Percentiles rank a stretch among this genome's conserved stretches.
phyloP scores from a whole-genome alignment of 2,329 filamentous ascomycete genomes.

The Diaporthe vexans region DNA sequence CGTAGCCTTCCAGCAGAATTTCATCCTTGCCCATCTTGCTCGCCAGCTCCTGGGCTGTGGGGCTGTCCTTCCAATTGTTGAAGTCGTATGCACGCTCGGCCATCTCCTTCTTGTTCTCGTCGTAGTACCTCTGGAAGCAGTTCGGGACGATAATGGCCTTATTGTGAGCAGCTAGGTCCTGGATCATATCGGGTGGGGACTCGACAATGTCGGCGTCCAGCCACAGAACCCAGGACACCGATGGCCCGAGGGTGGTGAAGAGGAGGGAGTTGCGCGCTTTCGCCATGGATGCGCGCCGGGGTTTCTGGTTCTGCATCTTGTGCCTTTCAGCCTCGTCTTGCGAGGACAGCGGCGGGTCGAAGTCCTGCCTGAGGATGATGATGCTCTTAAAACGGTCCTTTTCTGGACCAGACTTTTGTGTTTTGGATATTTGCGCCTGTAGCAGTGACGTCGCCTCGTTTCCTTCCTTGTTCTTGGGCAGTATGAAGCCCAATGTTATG shows the following conservation, averaged over 20 bases:
- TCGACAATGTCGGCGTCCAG: constrained; percentile 94
- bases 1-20: constrained; percentile 92
- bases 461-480: constrained; percentile 93
- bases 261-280: constrained; percentile 93
- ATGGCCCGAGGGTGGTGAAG: constrained; percentile 92
- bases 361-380: constrained; percentile 95
- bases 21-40: constrained; percentile 90
- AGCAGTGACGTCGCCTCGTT: constrained; percentile 87
- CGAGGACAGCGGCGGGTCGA: constrained; percentile 83
- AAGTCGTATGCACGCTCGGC: constrained; percentile 92
- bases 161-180: constrained; percentile 90
- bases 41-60: constrained; percentile 81
- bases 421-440: constrained; percentile 87
- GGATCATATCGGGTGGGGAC: constrained; percentile 85
- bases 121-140: constrained; percentile 89
- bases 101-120: constrained; percentile 76
- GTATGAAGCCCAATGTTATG: constrained; percentile 95
- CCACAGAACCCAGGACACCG: constrained; percentile 97
- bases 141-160: constrained; percentile 95
- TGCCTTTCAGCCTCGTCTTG: constrained; percentile 92
- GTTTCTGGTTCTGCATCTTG: constrained; percentile 91
- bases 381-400: constrained; percentile 91
- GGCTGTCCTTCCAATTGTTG: constrained; percentile 97
- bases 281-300: constrained; percentile 88
- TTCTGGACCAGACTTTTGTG: constrained; percentile 82